Percentiles rank a stretch among this genome's conserved stretches.
Conservation (phyloP, 805 yeast species). For the Clavispora carvajalis region DNA sequence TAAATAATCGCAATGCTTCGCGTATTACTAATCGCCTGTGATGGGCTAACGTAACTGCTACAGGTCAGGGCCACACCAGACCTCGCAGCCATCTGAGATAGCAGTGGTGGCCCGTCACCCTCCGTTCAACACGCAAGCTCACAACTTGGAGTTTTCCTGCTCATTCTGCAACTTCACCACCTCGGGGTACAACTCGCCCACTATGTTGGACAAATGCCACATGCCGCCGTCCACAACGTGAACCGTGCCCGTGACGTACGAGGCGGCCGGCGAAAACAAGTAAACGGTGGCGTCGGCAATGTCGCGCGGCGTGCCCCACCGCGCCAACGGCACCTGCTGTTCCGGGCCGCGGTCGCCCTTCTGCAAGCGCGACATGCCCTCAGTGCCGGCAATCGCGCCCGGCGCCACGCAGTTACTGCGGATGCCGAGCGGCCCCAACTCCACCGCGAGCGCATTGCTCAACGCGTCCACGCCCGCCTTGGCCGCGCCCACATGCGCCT, state of each 20-base stretch:
- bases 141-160: constrained; percentile 22
- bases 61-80: too few species aligned
- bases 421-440: constrained; percentile 85
- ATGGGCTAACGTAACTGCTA: too few species aligned
- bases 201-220: constrained; percentile 67
- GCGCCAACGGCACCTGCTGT: constrained; percentile 56
- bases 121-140: not conserved
- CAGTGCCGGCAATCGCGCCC: constrained; percentile 83
- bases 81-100: too few species aligned
- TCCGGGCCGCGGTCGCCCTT: constrained; percentile 15
- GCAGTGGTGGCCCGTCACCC: too few species aligned
- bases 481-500: constrained; percentile 89
- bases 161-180: constrained; percentile 24
- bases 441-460: constrained; percentile 79
- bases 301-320: constrained; percentile 67
- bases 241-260: constrained; percentile 70
- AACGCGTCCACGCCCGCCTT: constrained; percentile 94
- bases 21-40: too few species aligned
- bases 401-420: constrained; percentile 86
- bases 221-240: constrained; percentile 86
- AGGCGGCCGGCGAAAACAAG: constrained; percentile 78
- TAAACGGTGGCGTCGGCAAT: constrained; percentile 85
- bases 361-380: constrained; percentile 70
- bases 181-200: constrained; percentile 32
- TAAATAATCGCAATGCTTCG: too few species aligned